These are phyloP conservation scores for Pseudonectria foliicola DNA, from an alignment of 2,329 filamentous ascomycete species.

Conservation along the genomic window DNA sequence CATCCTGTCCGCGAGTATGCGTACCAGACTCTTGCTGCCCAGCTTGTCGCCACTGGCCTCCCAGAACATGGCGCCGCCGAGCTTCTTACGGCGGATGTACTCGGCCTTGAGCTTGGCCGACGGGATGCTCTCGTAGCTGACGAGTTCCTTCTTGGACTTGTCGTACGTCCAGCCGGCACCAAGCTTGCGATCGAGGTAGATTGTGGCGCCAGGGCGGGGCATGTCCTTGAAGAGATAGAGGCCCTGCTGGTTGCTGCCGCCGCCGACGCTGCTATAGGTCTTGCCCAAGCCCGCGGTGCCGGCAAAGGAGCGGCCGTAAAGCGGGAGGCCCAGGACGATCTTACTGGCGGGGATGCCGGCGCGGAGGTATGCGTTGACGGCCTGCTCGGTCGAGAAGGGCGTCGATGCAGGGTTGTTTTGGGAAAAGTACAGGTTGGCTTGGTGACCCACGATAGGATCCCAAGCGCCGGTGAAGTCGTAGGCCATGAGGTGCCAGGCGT, in stretches of 20 bases:
- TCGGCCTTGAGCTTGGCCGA: constrained; percentile 54
- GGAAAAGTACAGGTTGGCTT: constrained; percentile 60
- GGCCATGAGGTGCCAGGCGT: constrained; percentile 58
- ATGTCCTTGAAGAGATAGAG: constrained; percentile 69
- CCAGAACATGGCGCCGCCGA: constrained; percentile 82
- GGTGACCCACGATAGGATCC: constrained; percentile 56
- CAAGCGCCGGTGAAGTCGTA: constrained; percentile 67
- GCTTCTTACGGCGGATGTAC: constrained; percentile 51
- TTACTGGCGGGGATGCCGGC: constrained; percentile 54
- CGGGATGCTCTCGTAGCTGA: constrained; percentile 60
- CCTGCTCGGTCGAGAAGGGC: constrained; percentile 60
- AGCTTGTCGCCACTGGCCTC: constrained; percentile 62
- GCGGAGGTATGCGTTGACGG: constrained; percentile 45
- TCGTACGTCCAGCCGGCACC: constrained; percentile 70
- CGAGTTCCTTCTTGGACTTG: constrained; percentile 46
- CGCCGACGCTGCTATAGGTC: constrained; percentile 55
- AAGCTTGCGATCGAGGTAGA: constrained; percentile 48
- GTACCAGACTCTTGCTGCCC: constrained; percentile 50
- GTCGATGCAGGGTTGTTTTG: constrained; percentile 47
- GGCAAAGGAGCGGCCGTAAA: constrained; percentile 72
- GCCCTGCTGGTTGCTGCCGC: constrained; percentile 50
- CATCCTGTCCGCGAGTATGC: constrained; percentile 39
- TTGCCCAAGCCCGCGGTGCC: constrained; percentile 60
- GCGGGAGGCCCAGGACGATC: constrained; percentile 67
- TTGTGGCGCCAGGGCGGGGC: constrained; percentile 51